Conservation (phyloP, 2,329 filamentous ascomycete genomes). For the Calonectria pauciramosa region DNA sequence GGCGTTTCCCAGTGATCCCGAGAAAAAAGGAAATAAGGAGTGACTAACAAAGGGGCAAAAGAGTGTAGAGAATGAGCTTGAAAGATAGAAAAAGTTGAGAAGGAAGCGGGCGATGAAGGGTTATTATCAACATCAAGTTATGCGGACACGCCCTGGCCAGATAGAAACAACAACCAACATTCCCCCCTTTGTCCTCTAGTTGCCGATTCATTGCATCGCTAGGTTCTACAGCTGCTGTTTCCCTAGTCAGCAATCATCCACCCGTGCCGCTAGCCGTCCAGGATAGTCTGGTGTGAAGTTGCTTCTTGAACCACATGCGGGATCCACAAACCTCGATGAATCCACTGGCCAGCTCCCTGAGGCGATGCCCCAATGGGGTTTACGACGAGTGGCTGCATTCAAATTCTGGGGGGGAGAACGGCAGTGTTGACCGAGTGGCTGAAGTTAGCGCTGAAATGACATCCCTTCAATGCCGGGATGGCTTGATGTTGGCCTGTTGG, state of each 20-base stretch:
- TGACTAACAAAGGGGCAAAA: background rate
- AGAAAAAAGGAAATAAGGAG: slow-evolving; percentile 10
- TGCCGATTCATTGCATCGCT: background rate
- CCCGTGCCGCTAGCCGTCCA: background rate
- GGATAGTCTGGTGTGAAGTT: background rate
- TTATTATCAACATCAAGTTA: slow-evolving; percentile 31
- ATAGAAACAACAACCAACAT: slow-evolving; percentile 3
- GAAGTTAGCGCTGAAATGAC: background rate
- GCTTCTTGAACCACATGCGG: background rate
- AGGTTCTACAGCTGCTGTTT: background rate
- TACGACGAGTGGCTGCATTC: background rate
- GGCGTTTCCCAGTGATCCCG: slow-evolving; percentile 24
- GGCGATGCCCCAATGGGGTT: background rate
- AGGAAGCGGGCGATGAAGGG: slow-evolving; percentile 21
- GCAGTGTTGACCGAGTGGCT: background rate
- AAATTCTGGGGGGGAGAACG: background rate
- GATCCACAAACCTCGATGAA: background rate
- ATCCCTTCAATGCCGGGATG: background rate
- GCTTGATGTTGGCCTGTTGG: background rate
- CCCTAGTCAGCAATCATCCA: background rate
- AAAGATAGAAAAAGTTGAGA: slow-evolving; percentile 2
- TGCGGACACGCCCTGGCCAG: slow-evolving; percentile 33
- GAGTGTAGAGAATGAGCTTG: slow-evolving; percentile 3
- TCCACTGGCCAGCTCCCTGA: background rate
- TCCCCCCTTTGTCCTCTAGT: background rate